phyloP scores from a whole-genome alignment of 371 early-diverging fungal species.

The Batrachochytrium dendrobatidis region DNA sequence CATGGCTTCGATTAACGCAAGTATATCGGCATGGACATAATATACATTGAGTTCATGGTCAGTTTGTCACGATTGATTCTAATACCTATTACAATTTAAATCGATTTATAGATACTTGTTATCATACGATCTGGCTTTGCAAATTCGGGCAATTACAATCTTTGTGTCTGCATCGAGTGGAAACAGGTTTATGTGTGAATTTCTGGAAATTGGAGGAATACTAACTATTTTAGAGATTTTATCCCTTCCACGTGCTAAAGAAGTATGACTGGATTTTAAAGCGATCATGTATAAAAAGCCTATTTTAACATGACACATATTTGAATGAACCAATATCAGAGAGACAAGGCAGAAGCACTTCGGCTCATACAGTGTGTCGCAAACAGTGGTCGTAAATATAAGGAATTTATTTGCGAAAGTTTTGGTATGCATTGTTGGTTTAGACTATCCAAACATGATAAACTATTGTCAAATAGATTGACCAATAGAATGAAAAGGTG shows the following conservation, averaged over 20 bases:
- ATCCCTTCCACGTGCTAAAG: slow-evolving; percentile 40
- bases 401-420: slow-evolving; percentile 53
- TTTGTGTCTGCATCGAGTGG: slow-evolving; percentile 47
- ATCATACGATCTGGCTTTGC: slow-evolving; percentile 35
- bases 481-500: slow-evolving; percentile 15
- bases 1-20: slow-evolving; percentile 46
- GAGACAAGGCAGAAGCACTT: slow-evolving; percentile 46
- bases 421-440: slow-evolving; percentile 24
- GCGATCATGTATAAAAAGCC: not conserved
- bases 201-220: slow-evolving; percentile 51
- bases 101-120: slow-evolving; percentile 33
- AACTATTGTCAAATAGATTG: not conserved
- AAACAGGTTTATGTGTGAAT: slow-evolving; percentile 45
- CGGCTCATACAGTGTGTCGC: slow-evolving; percentile 37
- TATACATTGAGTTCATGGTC: not conserved
- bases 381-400: slow-evolving; percentile 42
- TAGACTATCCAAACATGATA: not conserved
- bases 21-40: not conserved
- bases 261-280: slow-evolving; percentile 19
- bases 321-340: slow-evolving; percentile 13
- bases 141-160: slow-evolving; percentile 42
- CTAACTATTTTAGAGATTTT: slow-evolving; percentile 47
- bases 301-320: not conserved
- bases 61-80: not conserved
- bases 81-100: not conserved